These are phyloP conservation scores for Wickerhamiella occidentalis DNA, from an alignment of 805 yeast genomes.

Conservation along the genomic window DNA sequence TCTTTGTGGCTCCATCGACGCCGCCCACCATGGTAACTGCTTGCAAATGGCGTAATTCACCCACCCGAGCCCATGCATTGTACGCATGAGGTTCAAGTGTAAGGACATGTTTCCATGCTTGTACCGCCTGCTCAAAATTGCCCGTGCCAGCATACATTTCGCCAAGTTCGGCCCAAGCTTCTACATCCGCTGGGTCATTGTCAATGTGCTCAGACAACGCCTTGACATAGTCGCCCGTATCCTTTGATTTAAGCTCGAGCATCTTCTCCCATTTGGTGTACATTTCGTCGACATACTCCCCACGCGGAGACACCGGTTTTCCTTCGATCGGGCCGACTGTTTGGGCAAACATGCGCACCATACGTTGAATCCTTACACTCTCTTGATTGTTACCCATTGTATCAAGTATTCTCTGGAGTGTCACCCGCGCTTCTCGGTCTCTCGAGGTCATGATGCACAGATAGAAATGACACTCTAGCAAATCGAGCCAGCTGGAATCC, in stretches of 20 bases:
- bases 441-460: slow-evolving; percentile 47
- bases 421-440: slow-evolving; percentile 58
- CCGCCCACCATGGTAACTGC: slow-evolving; percentile 16
- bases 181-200: slow-evolving; percentile 59
- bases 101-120: slow-evolving; percentile 58
- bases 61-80: slow-evolving; percentile 51
- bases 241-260: slow-evolving; percentile 12
- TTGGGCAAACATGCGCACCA: slow-evolving; percentile 4
- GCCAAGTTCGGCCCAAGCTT: slow-evolving; percentile 68
- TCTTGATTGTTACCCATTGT: slow-evolving; percentile 38
- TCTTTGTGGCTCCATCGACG: slow-evolving; percentile 16
- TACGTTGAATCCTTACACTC: slow-evolving; percentile 39
- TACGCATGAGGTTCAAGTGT: slow-evolving; percentile 58
- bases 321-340: slow-evolving; percentile 47
- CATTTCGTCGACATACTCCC: slow-evolving; percentile 21
- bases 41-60: slow-evolving; percentile 33
- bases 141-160: slow-evolving; percentile 49
- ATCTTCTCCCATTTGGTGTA: background rate
- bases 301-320: slow-evolving; percentile 26
- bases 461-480: slow-evolving; percentile 63
- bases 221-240: slow-evolving; percentile 38
- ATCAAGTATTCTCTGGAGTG: slow-evolving; percentile 55
- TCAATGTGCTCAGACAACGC: slow-evolving; percentile 45
- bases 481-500: slow-evolving; percentile 35
- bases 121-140: slow-evolving; percentile 54